Evolutionary conservation across 306 rosid genomes (phyloP), one percentile per base, ranked within the genome.

Genomic region (Dicorynia guianensis): DNA sequence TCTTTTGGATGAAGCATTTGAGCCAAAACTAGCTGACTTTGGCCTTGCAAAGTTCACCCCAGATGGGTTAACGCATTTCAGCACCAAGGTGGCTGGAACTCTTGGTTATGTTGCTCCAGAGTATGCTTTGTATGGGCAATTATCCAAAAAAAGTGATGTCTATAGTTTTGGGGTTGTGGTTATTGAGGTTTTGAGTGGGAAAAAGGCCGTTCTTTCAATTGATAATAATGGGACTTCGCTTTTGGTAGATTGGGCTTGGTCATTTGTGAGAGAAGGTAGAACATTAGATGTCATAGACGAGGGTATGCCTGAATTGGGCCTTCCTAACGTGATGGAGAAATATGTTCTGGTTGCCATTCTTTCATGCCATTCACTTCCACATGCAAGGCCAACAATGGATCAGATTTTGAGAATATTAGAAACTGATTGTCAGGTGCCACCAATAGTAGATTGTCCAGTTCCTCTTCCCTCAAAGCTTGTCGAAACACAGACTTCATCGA

Each of bases 71-170:
- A 90, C 99, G 0, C 99, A 95, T 64, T 55, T 95, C 91, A 95
- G 99, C 79, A 95, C 99, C 0, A 85, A 97, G 68, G 99, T 95
- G 0, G 99, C 99, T 4, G 99, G 99, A 25, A 95, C 99, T 0
- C 82, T 95, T 97, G 97, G 99, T 5, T 95, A 92, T 89, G 92
- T 95, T 43, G 97, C 99, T 36, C 99, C 99, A 0, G 99, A 95
- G 85, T 95, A 95, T 63, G 99, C 97, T 0, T 79, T 95, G 77
- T 95, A 95, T 44, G 99, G 99, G 3, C 99, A 95, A 33, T 84
- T 95, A 86, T 87, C 99, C 0, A 97, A 90, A 82, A 86, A 94
- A 39, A 95, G 96, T 67, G 99, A 95, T 56, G 97, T 95, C 55
- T 95, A 86, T 43, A 88, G 97, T 76, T 95, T 77, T 43, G 99